A percentile compares a stretch with the other conserved stretches of the same genome.
Evolutionary conservation across 176 grass and related monocot genomes (phyloP).

Genomic region (Bonia amplexicaulis): DNA sequence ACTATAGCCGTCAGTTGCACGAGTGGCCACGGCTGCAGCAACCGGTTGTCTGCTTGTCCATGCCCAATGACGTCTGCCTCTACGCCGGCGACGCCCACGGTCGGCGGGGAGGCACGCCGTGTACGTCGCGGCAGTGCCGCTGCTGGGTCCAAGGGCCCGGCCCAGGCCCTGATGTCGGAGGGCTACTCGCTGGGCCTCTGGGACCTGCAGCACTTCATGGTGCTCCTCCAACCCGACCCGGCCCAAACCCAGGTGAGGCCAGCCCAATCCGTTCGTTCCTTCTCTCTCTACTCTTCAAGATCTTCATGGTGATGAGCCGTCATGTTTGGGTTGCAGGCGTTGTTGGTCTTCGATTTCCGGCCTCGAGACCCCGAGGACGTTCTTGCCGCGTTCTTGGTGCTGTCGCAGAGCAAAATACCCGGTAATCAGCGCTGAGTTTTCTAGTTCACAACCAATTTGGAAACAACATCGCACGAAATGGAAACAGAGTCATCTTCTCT

Average conservation of each 20-base stretch:
- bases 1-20: neutral
- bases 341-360: slow-evolving; percentile 75
- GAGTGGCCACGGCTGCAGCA: slow-evolving; percentile 7
- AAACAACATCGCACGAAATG: too few relatives aligned
- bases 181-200: slow-evolving; percentile 50
- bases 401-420: slow-evolving; percentile 50
- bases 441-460: neutral
- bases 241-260: slow-evolving; percentile 28
- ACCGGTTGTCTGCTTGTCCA: neutral
- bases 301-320: neutral
- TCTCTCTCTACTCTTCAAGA: neutral
- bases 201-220: slow-evolving; percentile 82
- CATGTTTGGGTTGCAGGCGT: slow-evolving; percentile 21
- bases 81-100: neutral
- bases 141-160: slow-evolving; percentile 46
- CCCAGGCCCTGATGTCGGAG: slow-evolving; percentile 53
- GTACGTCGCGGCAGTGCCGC: slow-evolving; percentile 72
- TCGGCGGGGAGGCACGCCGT: slow-evolving; percentile 25
- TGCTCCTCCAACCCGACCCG: slow-evolving; percentile 55
- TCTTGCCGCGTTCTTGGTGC: slow-evolving; percentile 41
- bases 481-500: neutral
- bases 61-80: neutral
- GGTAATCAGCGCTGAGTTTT: slow-evolving; percentile 24
- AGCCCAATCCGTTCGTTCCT: neutral
- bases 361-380: slow-evolving; percentile 68